Evolutionary conservation across 768 basidiomycete species (phyloP), one percentile per base, ranked within the genome.

Genomic region (Trametes cubensis): DNA sequence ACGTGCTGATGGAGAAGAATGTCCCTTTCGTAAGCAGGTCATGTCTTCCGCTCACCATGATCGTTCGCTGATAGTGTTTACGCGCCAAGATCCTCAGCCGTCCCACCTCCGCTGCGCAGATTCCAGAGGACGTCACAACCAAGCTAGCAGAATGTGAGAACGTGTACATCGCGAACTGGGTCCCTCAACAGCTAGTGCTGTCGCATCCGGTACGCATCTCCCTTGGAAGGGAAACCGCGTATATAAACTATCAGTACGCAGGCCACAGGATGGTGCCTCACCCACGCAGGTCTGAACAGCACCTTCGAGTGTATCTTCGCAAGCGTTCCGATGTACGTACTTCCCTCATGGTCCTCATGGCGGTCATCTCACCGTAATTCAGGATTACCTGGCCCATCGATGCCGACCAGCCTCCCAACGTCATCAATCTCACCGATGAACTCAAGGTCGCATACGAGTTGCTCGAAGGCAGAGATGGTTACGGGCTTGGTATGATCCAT

Each of bases 321-420:
- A 6, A 42, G 23, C 41, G 55, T 56, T 21, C 55, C 55, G 20
- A 45, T 56, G 55, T 56, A 34, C 13, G 45, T 46, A 21, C 2
- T 11, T 6, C 34, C 5, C 5, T 34, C 34, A 2, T 10, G 34
- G 34, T 34, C 4, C 34, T 34, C 34, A 11, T 7, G 5, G 34
- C 34, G 2, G 34, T 34, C 34, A 34, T 6, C 34, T 21, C 15
- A 44, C n/a, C 15, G 42, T 44, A 21, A 3, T 5, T 44, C 38
- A 70, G 70, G 64, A 70, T 70, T 25, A 62, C 62, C 45, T 70
- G 70, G 70, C 70, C 70, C 13, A 65, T 67, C 28, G 23, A 50
- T 20, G 64, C 59, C 13, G 68, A 70, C 39, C 70, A 70, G 46
- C 66, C 70, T 4, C 21, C 45, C 17, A 70, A 70, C 44, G 49